Conservation (phyloP, 306 rosid species). For the Quercus engelmannii region DNA sequence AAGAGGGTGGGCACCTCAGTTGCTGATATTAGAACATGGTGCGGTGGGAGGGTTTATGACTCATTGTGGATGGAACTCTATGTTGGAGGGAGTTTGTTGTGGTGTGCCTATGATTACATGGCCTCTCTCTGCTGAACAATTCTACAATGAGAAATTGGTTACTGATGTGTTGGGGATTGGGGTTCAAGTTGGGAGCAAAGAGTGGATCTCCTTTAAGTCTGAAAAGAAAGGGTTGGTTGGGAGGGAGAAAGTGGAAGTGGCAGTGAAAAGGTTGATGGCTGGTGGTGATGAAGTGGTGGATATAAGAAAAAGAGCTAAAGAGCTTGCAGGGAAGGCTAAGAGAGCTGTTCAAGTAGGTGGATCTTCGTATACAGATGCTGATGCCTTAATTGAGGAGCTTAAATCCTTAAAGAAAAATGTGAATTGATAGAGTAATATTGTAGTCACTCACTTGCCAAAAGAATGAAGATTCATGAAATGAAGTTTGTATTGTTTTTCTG, state of each 20-base stretch:
- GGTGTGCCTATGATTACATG: background rate
- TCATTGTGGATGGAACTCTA: background rate
- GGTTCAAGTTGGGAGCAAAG: background rate
- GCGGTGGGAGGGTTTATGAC: background rate
- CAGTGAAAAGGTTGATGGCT: slow-evolving; percentile 45
- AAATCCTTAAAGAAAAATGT: slow-evolving; percentile 16
- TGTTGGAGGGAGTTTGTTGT: background rate
- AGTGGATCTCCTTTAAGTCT: slow-evolving; percentile 4
- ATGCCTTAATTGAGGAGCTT: slow-evolving; percentile 44
- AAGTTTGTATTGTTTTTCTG: too few relatives aligned
- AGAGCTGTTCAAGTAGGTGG: slow-evolving; percentile 54
- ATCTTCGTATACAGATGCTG: slow-evolving; percentile 31
- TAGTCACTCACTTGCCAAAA: too few relatives aligned
- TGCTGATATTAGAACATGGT: background rate
- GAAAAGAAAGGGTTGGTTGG: slow-evolving; percentile 37
- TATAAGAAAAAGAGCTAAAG: slow-evolving; percentile 41
- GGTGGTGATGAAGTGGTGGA: slow-evolving; percentile 40
- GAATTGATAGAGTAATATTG: too few relatives aligned
- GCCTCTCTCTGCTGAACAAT: background rate
- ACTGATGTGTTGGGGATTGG: background rate
- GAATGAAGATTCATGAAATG: too few relatives aligned
- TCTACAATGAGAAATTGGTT: background rate
- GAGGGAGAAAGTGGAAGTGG: slow-evolving; percentile 45
- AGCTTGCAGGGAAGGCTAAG: slow-evolving; percentile 32
- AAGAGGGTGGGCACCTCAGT: background rate